Conservation (phyloP, 139 green algal genomes). For the Chlamydomonas sphaeroides region DNA sequence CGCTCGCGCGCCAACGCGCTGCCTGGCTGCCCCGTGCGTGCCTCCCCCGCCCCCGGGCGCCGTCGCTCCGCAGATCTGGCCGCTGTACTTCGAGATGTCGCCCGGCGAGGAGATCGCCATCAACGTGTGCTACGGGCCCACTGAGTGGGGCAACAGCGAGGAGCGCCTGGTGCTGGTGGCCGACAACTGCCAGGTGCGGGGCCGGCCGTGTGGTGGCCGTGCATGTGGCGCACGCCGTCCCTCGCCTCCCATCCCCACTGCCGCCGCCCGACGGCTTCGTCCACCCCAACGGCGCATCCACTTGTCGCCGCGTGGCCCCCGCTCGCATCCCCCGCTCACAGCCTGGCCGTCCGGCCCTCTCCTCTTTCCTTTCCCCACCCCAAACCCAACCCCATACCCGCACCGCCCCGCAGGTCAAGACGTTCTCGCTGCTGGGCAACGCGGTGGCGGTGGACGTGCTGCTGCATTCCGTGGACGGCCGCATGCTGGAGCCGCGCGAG, state of each 20-base stretch:
- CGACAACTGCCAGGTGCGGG: conserved; percentile 68
- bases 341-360: no score
- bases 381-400: neutral
- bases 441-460: conserved; percentile 53
- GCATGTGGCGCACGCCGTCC: no score
- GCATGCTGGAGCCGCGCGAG: conserved; percentile 44
- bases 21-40: no score
- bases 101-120: conserved; percentile 38
- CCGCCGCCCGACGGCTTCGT: no score
- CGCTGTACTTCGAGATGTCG: conserved; percentile 55
- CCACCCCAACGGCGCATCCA: no score
- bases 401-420: conserved; percentile 39
- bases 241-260: no score
- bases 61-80: conserved; percentile 50
- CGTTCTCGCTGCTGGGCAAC: conserved; percentile 49
- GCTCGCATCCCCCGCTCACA: no score
- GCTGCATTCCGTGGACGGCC: conserved; percentile 52
- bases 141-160: conserved; percentile 26
- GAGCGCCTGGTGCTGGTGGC: conserved; percentile 64
- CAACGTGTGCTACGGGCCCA: conserved; percentile 55
- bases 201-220: no score
- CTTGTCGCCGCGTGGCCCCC: neutral
- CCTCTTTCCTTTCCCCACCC: neutral
- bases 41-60: no score
- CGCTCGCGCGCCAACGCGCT: no score